Evolutionary conservation across 176 grass and related monocot species (phyloP).

Genomic region (Zoysia japonica): DNA sequence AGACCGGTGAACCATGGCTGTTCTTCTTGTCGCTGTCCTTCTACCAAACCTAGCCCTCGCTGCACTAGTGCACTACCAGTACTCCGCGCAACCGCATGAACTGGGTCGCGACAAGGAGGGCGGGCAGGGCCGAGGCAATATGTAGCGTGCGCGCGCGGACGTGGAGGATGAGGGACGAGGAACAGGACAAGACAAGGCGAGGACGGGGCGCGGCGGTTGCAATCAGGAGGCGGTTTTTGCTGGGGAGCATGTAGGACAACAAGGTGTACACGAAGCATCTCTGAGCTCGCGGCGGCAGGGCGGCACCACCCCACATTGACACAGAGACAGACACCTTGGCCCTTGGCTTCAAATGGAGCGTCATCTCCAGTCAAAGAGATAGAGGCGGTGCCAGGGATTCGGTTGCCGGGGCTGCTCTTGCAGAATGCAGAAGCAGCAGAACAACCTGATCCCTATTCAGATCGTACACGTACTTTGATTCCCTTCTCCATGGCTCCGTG

Average conservation of each 20-base stretch:
- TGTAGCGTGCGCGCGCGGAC: conserved; percentile 7
- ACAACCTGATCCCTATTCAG: background rate
- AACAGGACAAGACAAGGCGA: background rate
- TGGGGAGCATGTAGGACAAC: conserved; percentile 17
- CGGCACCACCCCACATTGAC: no score
- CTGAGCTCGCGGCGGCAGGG: background rate
- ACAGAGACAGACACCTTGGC: no score
- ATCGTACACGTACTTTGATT: conserved; percentile 18
- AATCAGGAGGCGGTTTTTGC: background rate
- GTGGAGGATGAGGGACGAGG: background rate
- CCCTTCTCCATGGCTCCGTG: background rate
- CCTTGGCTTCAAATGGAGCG: background rate
- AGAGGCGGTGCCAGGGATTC: background rate
- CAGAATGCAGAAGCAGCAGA: background rate
- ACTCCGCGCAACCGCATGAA: background rate
- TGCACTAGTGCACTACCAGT: no score
- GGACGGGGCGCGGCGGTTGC: no score
- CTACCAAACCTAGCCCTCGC: no score
- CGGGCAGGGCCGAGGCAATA: conserved; percentile 2
- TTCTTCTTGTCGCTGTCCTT: background rate
- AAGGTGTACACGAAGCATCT: conserved; percentile 21
- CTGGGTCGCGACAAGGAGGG: background rate
- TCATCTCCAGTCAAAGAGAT: conserved; percentile 21
- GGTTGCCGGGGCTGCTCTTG: background rate
- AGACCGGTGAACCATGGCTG: background rate